These are phyloP conservation scores for Hypomontagnella submonticulosa DNA, from an alignment of 495 filamentous ascomycete genomes.

Conservation along the genomic window DNA sequence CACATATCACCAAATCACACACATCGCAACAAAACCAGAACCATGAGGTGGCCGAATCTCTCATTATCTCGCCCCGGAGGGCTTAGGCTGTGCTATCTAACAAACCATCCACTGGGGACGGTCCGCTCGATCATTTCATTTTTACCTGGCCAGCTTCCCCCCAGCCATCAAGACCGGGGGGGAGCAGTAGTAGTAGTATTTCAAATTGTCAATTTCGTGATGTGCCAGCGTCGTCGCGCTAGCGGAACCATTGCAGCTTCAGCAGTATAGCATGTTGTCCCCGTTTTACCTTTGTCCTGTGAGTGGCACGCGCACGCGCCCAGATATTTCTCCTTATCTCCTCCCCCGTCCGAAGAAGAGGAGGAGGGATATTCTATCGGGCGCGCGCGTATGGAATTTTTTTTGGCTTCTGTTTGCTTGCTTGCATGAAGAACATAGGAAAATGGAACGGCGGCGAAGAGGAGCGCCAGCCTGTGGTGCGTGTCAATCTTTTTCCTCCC, in stretches of 20 bases:
- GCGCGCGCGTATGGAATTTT: slow-evolving; percentile 14
- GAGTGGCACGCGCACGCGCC: too few relatives aligned
- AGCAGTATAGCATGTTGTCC: too few relatives aligned
- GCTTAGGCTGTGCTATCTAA: slow-evolving; percentile 51
- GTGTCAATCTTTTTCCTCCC: slow-evolving; percentile 40
- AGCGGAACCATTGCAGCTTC: slow-evolving; percentile 45
- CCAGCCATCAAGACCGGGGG: slow-evolving; percentile 46
- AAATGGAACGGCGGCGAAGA: slow-evolving; percentile 47
- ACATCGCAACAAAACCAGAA: slow-evolving; percentile 2
- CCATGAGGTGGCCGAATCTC: slow-evolving; percentile 60
- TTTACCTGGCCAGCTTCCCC: slow-evolving; percentile 19
- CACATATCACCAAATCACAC: slow-evolving; percentile 19
- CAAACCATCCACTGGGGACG: slow-evolving; percentile 43
- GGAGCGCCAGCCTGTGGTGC: slow-evolving; percentile 51
- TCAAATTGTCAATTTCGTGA: slow-evolving; percentile 36
- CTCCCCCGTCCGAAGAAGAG: too few relatives aligned
- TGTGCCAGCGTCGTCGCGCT: slow-evolving; percentile 32
- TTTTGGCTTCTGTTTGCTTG: slow-evolving; percentile 25
- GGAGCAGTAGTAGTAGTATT: slow-evolving; percentile 2
- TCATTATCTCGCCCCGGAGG: slow-evolving; percentile 58
- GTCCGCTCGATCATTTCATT: slow-evolving; percentile 11
- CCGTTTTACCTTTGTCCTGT: too few relatives aligned
- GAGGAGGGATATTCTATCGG: slow-evolving; percentile 17
- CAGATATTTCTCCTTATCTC: slow-evolving; percentile 14
- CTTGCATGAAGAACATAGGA: slow-evolving; percentile 43